Evolutionary conservation across 2,329 filamentous ascomycete species (phyloP).

Genomic region (Penicillium hordei): DNA sequence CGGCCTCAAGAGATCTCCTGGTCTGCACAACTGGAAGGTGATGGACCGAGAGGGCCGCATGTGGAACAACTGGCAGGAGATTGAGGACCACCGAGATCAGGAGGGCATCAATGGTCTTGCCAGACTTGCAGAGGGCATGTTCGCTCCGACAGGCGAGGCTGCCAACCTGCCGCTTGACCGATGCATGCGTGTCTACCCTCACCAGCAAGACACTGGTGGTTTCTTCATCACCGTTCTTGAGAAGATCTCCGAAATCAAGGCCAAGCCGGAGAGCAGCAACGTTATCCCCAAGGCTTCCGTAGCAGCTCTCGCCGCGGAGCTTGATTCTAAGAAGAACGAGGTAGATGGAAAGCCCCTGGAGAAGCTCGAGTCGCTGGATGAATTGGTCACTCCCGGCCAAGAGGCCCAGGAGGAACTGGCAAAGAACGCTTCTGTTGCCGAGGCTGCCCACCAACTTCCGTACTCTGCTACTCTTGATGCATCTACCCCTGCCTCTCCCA

Average conservation of each 20-base stretch:
- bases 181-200: conserved; percentile 92
- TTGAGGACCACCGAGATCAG: conserved; percentile 66
- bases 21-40: conserved; percentile 80
- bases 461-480: conserved; percentile 34
- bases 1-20: conserved; percentile 71
- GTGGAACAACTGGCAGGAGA: conserved; percentile 79
- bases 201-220: conserved; percentile 91
- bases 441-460: conserved; percentile 35
- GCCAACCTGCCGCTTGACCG: conserved; percentile 74
- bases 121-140: conserved; percentile 78
- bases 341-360: conserved; percentile 28
- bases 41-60: conserved; percentile 82
- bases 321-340: conserved; percentile 36
- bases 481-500: conserved; percentile 21
- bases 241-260: conserved; percentile 83
- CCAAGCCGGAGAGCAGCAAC: conserved; percentile 63
- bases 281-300: conserved; percentile 41
- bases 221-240: conserved; percentile 97
- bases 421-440: conserved; percentile 39
- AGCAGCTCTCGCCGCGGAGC: conserved; percentile 37
- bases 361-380: conserved; percentile 43
- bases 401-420: conserved; percentile 30
- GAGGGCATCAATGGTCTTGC: conserved; percentile 64
- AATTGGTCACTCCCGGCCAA: conserved; percentile 37
- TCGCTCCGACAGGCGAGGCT: conserved; percentile 62